Percentiles rank a stretch among this genome's conserved stretches.
Evolutionary conservation across 2,329 filamentous ascomycete genomes (phyloP).

Genomic region (Pseudocercospora musae): DNA sequence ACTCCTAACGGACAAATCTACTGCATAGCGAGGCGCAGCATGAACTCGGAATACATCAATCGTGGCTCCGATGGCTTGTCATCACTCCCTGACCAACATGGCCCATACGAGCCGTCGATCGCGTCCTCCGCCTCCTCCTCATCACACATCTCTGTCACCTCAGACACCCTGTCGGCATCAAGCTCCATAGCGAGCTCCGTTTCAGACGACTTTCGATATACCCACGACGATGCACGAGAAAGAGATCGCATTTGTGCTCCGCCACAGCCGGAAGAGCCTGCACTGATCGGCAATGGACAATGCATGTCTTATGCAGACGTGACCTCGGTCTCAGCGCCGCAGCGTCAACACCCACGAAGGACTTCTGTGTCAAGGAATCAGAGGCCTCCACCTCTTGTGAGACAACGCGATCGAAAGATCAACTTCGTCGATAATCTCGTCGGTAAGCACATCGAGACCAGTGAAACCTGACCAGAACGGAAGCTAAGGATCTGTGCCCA

Average conservation of each 20-base stretch:
- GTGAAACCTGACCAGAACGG: slow-evolving; percentile 31
- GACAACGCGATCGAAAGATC: slow-evolving; percentile 87
- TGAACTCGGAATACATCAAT: slow-evolving; percentile 25
- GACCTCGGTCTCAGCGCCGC: slow-evolving; percentile 55
- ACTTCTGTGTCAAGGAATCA: slow-evolving; percentile 55
- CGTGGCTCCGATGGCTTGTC: slow-evolving; percentile 31
- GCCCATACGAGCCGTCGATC: slow-evolving; percentile 66
- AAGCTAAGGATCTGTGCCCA: slow-evolving; percentile 34
- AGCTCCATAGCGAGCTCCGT: slow-evolving; percentile 56
- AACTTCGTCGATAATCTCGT: slow-evolving; percentile 96
- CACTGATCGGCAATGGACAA: slow-evolving; percentile 10
- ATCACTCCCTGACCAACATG: slow-evolving; percentile 35
- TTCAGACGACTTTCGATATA: slow-evolving; percentile 57
- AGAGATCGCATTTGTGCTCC: slow-evolving; percentile 24
- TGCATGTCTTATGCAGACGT: slow-evolving; percentile 34
- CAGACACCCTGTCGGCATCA: slow-evolving; percentile 51
- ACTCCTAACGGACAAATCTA: slow-evolving; percentile 30
- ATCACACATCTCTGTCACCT: slow-evolving; percentile 75
- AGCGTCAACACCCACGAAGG: slow-evolving; percentile 62
- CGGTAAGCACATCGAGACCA: slow-evolving; percentile 64
- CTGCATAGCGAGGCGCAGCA: slow-evolving; percentile 22
- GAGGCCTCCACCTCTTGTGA: slow-evolving; percentile 66
- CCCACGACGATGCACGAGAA: slow-evolving; percentile 31
- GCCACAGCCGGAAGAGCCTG: slow-evolving; percentile 11
- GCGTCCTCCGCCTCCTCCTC: slow-evolving; percentile 74